Conservation (phyloP, 495 filamentous ascomycete genomes). For the Aspergillus nidulans region DNA sequence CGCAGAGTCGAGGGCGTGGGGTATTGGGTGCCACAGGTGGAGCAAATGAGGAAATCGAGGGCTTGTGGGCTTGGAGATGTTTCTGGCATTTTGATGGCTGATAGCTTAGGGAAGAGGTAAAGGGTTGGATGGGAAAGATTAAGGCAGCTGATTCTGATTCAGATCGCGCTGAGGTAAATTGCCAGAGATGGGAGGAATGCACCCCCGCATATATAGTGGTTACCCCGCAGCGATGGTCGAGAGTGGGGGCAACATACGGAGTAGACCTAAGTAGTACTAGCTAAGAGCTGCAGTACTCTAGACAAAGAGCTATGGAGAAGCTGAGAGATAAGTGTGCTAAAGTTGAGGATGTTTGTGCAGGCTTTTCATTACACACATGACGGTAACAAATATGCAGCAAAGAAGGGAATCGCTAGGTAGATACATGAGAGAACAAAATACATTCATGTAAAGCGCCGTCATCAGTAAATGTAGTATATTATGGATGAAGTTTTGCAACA, state of each 20-base stretch:
- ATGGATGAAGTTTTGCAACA: constrained; percentile 9
- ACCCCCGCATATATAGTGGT: not conserved
- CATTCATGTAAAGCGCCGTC: constrained; percentile 7
- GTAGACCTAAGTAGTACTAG: too few relatives aligned
- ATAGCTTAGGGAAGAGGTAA: not conserved
- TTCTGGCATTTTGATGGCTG: not conserved
- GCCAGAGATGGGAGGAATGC: not conserved
- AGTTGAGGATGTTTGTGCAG: not conserved
- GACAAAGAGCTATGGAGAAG: too few relatives aligned
- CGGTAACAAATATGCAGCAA: constrained; percentile 14
- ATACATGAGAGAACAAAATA: constrained; percentile 17
- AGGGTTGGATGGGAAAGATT: not conserved
- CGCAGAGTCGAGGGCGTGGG: constrained; percentile 41
- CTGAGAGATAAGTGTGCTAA: not conserved
- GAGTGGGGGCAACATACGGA: not conserved
- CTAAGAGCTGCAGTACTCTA: too few relatives aligned
- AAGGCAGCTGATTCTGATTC: not conserved
- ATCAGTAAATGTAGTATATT: constrained; percentile 1
- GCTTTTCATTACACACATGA: constrained; percentile 7
- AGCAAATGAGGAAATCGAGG: constrained; percentile 57
- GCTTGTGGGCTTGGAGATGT: too few relatives aligned
- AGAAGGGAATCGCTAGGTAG: constrained; percentile 22
- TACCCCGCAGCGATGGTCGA: not conserved
- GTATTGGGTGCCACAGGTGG: constrained; percentile 68
- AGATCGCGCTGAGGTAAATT: not conserved